These are phyloP conservation scores for Naganishia cerealis DNA, from an alignment of 1,284 basidiomycete genomes.

Conservation along the genomic window DNA sequence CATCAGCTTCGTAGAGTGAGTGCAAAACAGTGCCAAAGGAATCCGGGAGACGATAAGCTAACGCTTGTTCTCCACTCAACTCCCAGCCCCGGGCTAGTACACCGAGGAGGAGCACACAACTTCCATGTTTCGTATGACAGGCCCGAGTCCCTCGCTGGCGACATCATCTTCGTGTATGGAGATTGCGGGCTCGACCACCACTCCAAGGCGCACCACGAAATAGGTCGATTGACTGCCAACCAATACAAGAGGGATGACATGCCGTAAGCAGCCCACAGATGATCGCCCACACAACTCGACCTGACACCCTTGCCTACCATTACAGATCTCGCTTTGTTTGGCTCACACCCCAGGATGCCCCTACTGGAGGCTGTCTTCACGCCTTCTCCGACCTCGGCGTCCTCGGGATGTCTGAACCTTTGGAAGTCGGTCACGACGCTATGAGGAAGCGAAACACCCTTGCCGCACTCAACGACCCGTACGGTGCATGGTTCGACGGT, in stretches of 20 bases:
- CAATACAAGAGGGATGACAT: conserved; percentile 32
- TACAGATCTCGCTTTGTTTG: conserved; percentile 37
- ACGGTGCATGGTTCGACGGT: conserved; percentile 40
- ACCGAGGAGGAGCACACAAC: conserved; percentile 35
- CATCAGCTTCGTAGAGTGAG: conserved; percentile 27
- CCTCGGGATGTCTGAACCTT: conserved; percentile 31
- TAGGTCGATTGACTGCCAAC: conserved; percentile 33
- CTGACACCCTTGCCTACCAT: neutral
- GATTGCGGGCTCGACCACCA: conserved; percentile 35
- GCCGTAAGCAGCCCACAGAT: conserved; percentile 26
- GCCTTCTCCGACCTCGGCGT: conserved; percentile 34
- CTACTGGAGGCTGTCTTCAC: conserved; percentile 35
- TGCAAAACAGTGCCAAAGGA: neutral
- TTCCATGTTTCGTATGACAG: conserved; percentile 34
- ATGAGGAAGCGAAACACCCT: conserved; percentile 36
- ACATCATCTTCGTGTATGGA: conserved; percentile 35
- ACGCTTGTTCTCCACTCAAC: neutral
- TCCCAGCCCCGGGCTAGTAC: conserved; percentile 26
- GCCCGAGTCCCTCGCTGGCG: conserved; percentile 26
- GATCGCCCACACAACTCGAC: neutral
- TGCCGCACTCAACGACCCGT: conserved; percentile 35
- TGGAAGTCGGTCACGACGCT: conserved; percentile 12
- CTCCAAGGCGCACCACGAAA: conserved; percentile 34
- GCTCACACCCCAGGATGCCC: conserved; percentile 35
- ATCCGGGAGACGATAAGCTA: neutral